A percentile compares a stretch with the other conserved stretches of the same genome.
Conservation (phyloP, 805 yeast genomes). For the Saturnispora ahearnii region DNA sequence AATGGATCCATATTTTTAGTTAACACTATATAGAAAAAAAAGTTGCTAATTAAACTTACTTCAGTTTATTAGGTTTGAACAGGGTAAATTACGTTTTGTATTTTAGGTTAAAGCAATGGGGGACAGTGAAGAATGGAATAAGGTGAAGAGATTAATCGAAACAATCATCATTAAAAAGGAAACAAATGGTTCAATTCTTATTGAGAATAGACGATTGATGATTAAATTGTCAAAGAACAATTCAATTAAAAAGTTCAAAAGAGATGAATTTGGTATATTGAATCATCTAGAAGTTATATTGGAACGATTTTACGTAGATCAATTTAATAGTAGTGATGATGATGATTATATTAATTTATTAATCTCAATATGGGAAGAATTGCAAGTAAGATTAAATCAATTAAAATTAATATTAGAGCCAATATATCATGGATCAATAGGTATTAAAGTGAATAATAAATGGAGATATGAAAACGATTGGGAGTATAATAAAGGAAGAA, state of each 20-base stretch:
- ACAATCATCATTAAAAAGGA: background rate
- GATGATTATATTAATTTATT: background rate
- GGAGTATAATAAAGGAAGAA: background rate
- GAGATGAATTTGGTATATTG: background rate
- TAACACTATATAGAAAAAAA: background rate
- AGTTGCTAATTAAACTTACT: background rate
- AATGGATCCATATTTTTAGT: background rate
- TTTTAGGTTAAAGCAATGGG: background rate
- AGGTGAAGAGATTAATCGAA: background rate
- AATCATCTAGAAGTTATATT: background rate
- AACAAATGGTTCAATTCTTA: background rate
- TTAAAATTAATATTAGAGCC: slow-evolving; percentile 4
- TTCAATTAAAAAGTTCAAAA: background rate
- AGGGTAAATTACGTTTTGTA: background rate
- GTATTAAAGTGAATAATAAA: background rate
- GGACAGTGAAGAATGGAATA: background rate
- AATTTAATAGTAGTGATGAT: background rate
- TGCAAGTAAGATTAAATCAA: background rate
- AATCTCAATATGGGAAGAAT: background rate
- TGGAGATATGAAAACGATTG: slow-evolving; percentile 2
- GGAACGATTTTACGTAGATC: background rate
- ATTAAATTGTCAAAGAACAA: background rate
- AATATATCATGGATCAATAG: slow-evolving; percentile 2
- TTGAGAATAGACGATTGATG: background rate
- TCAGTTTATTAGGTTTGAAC: background rate